Conservation (phyloP, 352 stramenopile species). For the Hyaloperonospora brassicae region DNA sequence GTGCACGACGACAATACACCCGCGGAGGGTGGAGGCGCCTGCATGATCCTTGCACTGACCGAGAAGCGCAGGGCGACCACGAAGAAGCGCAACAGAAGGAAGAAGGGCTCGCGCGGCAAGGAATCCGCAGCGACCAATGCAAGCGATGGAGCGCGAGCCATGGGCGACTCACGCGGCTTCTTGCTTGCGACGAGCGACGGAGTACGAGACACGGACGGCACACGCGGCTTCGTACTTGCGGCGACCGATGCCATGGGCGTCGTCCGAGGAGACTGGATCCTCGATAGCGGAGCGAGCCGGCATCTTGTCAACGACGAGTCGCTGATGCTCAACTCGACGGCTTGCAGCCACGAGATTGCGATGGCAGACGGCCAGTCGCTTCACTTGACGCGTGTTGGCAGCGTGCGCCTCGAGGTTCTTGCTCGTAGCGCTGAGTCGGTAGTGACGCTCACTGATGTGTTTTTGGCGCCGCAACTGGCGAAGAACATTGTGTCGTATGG, state of each 20-base stretch:
- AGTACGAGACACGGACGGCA: too few relatives aligned
- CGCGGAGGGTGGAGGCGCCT: too few relatives aligned
- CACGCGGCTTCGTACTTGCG: background rate
- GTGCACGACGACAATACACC: too few relatives aligned
- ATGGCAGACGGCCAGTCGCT: background rate
- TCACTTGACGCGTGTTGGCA: background rate
- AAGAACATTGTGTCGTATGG: background rate
- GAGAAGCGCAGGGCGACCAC: too few relatives aligned
- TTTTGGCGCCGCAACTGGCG: background rate
- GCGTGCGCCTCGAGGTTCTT: background rate
- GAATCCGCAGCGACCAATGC: too few relatives aligned
- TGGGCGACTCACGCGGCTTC: too few relatives aligned
- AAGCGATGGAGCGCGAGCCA: too few relatives aligned
- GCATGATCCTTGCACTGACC: too few relatives aligned
- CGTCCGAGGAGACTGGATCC: background rate
- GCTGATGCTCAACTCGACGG: background rate
- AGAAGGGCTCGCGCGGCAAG: too few relatives aligned
- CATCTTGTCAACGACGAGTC: background rate
- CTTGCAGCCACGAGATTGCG: background rate
- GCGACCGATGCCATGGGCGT: background rate
- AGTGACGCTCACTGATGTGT: background rate
- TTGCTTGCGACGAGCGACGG: too few relatives aligned
- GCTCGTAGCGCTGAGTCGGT: background rate
- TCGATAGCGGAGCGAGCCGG: background rate
- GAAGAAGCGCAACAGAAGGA: too few relatives aligned